Conservation (phyloP, 768 basidiomycete species). For the Chalciporus sphaerocephalus region DNA sequence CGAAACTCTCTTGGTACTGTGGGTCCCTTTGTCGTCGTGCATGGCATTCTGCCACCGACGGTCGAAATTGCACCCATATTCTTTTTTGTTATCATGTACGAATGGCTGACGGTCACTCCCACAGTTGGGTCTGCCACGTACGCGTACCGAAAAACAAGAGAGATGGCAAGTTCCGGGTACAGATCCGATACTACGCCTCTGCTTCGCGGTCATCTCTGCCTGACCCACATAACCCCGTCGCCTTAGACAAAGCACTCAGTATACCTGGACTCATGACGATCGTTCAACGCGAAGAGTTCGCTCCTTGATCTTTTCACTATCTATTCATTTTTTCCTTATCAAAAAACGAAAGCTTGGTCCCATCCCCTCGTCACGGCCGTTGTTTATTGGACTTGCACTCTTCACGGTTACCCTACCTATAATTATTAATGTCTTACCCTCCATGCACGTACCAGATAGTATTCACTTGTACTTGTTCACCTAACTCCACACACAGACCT, state of each 20-base stretch:
- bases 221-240: slow-evolving; percentile 62
- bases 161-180: slow-evolving; percentile 54
- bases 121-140: slow-evolving; percentile 64
- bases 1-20: neutral
- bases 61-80: too few relatives aligned
- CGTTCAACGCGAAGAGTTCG: slow-evolving; percentile 38
- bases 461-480: too few relatives aligned
- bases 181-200: slow-evolving; percentile 60
- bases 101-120: slow-evolving; percentile 4
- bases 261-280: slow-evolving; percentile 78
- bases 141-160: slow-evolving; percentile 46
- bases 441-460: too few relatives aligned
- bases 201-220: slow-evolving; percentile 48
- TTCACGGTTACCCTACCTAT: too few relatives aligned
- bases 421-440: too few relatives aligned
- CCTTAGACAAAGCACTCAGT: slow-evolving; percentile 53
- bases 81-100: neutral
- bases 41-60: too few relatives aligned
- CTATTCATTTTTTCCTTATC: neutral
- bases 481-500: too few relatives aligned
- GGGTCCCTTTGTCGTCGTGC: neutral
- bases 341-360: neutral
- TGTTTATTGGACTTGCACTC: slow-evolving; percentile 6
- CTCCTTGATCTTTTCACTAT: slow-evolving; percentile 10
- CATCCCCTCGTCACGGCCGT: neutral